Base-by-base conservation (phyloP, 208 protist species). In the Phytomonas serpens region DNA sequence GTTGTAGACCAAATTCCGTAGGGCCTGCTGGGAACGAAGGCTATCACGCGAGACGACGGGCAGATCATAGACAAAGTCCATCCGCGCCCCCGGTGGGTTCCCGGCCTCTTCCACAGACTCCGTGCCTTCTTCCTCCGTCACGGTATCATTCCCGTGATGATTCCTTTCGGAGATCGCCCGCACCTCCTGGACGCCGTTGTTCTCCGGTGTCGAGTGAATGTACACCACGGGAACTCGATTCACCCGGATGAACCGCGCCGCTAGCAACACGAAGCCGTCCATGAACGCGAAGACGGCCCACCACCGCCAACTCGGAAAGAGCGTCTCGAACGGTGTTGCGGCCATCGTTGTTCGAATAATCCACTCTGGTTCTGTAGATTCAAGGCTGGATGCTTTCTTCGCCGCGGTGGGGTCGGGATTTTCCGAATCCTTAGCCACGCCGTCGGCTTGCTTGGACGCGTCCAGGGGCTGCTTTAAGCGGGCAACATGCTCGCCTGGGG, bases 181-280 rank as follows among this genome's bases (percentile, higher is more conserved):
- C 0, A 36, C 34, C 33, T 13, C 29, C 51, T 37, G 29, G 3
- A 6, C 67, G 64, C 4, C 51, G n/a, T 23, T 66, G 61, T 27
- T 27, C 67, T 77, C 62, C 3, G 14, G 13, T 14, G 31, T 42
- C 5, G 47, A 68, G 33, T 72, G 73, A 63, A 92, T 89, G 77
- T 86, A 88, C 34, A 94, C 85, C 34, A 92, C 80, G 4, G 89
- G 89, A 61, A 91, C 84, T 57, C 89, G 89, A 62, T 80, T 68
- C 61, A 67, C 75, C 11, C 79, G 77, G 61, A 94, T 86, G 40
- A 87, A 77, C 33, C 84, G 83, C 6, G 89, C 63, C 23, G 89
- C 36, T 29, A 88, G 38, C 19, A 76, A 63, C 14, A 89, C 81
- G 36, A 88, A 11, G 2, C 75, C n/a, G 72, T 95, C 90, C n/a